Evolutionary conservation across 495 filamentous ascomycete genomes (phyloP), one percentile per base, ranked within the genome.

Genomic region (Penicillium taxi): DNA sequence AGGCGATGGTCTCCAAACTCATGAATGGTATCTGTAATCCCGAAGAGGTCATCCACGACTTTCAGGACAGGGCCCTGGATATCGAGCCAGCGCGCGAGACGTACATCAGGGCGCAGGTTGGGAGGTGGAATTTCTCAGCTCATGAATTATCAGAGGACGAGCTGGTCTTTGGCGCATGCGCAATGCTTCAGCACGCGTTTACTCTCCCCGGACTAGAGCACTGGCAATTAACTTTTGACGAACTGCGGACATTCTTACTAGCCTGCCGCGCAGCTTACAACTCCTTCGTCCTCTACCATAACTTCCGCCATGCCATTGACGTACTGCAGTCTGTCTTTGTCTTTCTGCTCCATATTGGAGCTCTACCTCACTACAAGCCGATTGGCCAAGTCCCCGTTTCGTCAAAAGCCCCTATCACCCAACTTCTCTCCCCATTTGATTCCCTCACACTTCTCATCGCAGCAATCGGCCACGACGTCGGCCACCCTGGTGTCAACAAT

Each of bases 401-500:
- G 16, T n/a, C 23, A 0, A 70, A 64, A 44, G 76, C 78, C n/a
- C 72, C 84, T 5, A 72, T 93, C 18, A 81, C 80, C 5, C 62
- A 72, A 25, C 66, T 95, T 20, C 66, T 98, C 26, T 66, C 70
- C 26, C 88, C 93, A 8, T 82, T 91, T 47, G 88, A 96, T 55
- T 83, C 84, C 9, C 70, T 98, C 12, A 90, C 86, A 6, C 73
- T 98, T 11, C 69, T 98, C 15, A 81, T 96, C 42, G 88, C 89
- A 9, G 91, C 91, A 5, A 94, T 98, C 55, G 91, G 91, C 26
- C 91, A 98, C 47, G 91, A 98, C 52, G 91, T 96, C 25, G 91
- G 93, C 21, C 91, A 98, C 59, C 91, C 91, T 11, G 91, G 91
- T 23, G 93, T 98, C 39, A 98, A 96, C 65, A 98, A 98, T 56